phyloP scores from a whole-genome alignment of 2,329 filamentous ascomycete species.

The Exophiala xenobiotica region DNA sequence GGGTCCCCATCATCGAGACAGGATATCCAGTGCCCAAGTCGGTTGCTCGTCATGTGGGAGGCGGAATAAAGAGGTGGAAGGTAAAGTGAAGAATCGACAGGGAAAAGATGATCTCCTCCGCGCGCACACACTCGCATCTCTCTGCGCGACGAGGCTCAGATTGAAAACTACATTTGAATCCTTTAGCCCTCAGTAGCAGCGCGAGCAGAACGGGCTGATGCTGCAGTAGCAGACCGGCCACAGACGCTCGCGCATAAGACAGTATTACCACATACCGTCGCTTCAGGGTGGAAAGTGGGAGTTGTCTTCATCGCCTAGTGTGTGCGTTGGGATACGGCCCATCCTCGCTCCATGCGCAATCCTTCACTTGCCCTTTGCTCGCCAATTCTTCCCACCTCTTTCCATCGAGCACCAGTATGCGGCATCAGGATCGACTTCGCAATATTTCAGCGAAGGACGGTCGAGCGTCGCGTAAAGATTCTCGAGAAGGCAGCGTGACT shows the following conservation, averaged over 20 bases:
- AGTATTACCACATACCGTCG: conserved; percentile 8
- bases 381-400: conserved; percentile 1
- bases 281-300: conserved; percentile 20
- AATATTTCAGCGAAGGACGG: conserved; percentile 1
- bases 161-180: conserved; percentile 26
- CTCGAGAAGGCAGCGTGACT: not conserved
- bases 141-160: conserved; percentile 23
- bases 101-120: not conserved
- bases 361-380: not conserved
- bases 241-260: conserved; percentile 8
- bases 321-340: conserved; percentile 3
- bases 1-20: too few relatives aligned
- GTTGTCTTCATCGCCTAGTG: conserved; percentile 22
- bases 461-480: conserved; percentile 5
- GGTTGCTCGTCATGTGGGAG: not conserved
- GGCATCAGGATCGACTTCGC: conserved; percentile 9
- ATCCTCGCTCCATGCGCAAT: not conserved
- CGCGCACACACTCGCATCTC: conserved; percentile 14
- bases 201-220: conserved; percentile 21
- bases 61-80: not conserved
- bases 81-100: conserved; percentile 1
- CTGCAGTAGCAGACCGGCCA: conserved; percentile 19
- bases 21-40: too few relatives aligned
- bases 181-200: conserved; percentile 17
- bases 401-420: conserved; percentile 2